phyloP scores from a whole-genome alignment of 2,329 filamentous ascomycete genomes.

The Penicillium sp. region DNA sequence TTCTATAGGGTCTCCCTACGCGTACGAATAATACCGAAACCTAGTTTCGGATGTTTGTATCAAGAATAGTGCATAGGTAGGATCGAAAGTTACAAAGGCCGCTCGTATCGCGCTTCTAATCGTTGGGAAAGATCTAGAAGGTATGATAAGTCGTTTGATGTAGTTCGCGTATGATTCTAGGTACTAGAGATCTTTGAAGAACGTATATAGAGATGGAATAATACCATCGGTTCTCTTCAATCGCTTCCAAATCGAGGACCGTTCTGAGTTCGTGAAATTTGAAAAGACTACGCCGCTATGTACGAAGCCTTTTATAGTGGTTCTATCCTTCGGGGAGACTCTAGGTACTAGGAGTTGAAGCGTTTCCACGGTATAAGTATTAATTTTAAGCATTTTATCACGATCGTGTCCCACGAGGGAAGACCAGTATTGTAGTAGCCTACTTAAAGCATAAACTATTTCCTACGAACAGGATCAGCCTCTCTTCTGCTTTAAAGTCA shows the following conservation, averaged over 20 bases:
- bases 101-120: not conserved
- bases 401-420: not conserved
- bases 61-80: not conserved
- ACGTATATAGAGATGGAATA: constrained; percentile 14
- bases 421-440: not conserved
- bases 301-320: not conserved
- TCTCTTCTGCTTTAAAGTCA: no score
- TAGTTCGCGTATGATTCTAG: constrained; percentile 12
- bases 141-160: constrained; percentile 11
- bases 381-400: not conserved
- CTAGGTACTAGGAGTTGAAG: not conserved
- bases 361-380: not conserved
- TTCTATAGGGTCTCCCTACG: not conserved
- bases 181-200: constrained; percentile 16
- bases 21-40: not conserved
- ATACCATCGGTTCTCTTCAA: not conserved
- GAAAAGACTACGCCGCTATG: not conserved
- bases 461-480: not conserved
- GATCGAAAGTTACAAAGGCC: not conserved
- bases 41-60: not conserved
- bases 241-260: not conserved
- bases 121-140: not conserved
- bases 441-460: not conserved
- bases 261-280: not conserved
- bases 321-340: not conserved